Percentiles rank a stretch among this genome's conserved stretches.
Conservation (phyloP, 176 grass and related monocot genomes). For the Oryza meridionalis region DNA sequence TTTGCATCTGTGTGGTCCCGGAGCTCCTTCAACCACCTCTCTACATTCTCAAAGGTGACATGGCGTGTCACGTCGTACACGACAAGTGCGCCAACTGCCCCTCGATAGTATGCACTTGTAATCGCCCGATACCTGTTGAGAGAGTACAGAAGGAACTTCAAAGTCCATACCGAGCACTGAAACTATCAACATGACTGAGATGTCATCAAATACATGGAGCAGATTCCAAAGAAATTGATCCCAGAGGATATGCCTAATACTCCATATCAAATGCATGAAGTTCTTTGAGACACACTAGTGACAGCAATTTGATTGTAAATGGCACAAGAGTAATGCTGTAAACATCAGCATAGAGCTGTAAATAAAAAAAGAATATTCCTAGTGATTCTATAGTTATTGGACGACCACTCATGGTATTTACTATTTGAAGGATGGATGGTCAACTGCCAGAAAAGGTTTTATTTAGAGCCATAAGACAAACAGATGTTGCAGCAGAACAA, state of each 20-base stretch:
- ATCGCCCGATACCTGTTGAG: conserved; percentile 48
- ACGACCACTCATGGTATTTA: not conserved
- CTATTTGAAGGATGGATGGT: not conserved
- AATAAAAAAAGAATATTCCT: conserved; percentile 25
- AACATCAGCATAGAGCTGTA: conserved; percentile 10
- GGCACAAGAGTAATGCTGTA: not conserved
- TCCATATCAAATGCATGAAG: not conserved
- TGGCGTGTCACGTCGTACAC: conserved; percentile 56
- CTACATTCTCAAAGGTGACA: conserved; percentile 61
- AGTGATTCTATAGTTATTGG: not conserved
- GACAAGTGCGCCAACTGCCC: conserved; percentile 50
- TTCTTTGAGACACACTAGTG: not conserved
- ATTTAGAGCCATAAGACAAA: conserved; percentile 22
- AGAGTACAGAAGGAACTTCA: conserved; percentile 11
- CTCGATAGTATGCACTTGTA: conserved; percentile 62
- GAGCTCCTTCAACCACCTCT: conserved; percentile 63
- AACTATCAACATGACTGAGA: not conserved
- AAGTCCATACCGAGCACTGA: not conserved
- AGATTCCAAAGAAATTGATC: not conserved
- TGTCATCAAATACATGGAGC: not conserved
- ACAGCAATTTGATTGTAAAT: conserved; percentile 1
- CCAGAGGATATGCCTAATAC: not conserved
- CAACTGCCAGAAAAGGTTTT: not conserved
- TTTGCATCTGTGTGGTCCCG: conserved; percentile 54
- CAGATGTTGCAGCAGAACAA: not conserved